Evolutionary conservation across 257 asterid species (phyloP), one percentile per base, ranked within the genome.

Genomic region (Euphrasia confusa): DNA sequence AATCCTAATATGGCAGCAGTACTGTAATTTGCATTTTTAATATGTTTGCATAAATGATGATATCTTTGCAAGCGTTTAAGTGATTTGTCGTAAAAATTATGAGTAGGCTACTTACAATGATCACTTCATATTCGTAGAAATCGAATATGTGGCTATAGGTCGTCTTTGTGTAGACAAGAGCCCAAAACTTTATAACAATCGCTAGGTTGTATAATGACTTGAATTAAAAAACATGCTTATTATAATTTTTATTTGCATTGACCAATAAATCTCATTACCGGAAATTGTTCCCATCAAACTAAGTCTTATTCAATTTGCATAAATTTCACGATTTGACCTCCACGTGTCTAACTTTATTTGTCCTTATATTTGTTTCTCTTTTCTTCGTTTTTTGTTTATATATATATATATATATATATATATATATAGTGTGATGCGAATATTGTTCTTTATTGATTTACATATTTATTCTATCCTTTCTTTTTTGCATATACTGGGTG

Each of bases 21-120:
- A 15, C 11, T 10, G 26, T 49, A 15, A 15, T 13, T n/a, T 15
- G 27, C 18, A 15, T 49, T 49, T 49, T 49, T 37, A 21, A 53
- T 21, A 21, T 53, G 58, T 17, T 42, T 40, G 44, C 44, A 26
- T 44, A 54, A 53, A 52, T 44, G 65, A 37, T 5, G 70, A 49
- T 66, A 50, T 33, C 39, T 39, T 11, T 54, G 30, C 24, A 13
- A 15, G 12, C 13, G 24, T 53, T 24, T 53, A 18, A 10, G n/a
- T 9, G 14, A 24, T 30, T 53, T 21, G 2, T 53, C 27, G 14
- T 53, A 18, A 8, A 11, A 53, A 53, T 53, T 28, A 53, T 53
- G 55, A 49, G 55, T n/a, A 49, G 55, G 55, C 5, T 49, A 14
- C 26, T 49, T 49, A n/a, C 55, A 49, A 49, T 17, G 28, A 8